phyloP scores from a whole-genome alignment of 768 basidiomycete genomes.

The Cantharellus cinnabarinus region DNA sequence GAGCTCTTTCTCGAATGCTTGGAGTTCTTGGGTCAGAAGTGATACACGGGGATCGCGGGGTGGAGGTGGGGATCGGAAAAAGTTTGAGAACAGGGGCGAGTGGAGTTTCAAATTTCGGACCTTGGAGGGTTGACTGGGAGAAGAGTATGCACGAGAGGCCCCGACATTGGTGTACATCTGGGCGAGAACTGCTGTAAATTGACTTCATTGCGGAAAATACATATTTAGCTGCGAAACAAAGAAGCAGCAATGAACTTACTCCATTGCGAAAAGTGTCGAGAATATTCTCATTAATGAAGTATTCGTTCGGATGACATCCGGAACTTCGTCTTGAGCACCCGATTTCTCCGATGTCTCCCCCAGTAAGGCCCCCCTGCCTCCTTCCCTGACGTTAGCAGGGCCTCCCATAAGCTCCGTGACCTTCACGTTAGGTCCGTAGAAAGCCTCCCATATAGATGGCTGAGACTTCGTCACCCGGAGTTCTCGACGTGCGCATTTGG shows the following conservation, averaged over 20 bases:
- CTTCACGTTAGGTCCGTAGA: too few relatives aligned
- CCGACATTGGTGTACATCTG: conserved; percentile 10
- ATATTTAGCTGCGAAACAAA: background rate
- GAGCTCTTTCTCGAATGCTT: too few relatives aligned
- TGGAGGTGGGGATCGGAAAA: background rate
- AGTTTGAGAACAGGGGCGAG: conserved; percentile 14
- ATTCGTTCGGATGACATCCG: conserved; percentile 4
- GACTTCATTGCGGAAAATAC: conserved; percentile 3
- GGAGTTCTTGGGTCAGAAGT: too few relatives aligned
- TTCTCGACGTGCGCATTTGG: too few relatives aligned
- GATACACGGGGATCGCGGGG: too few relatives aligned
- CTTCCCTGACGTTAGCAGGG: too few relatives aligned
- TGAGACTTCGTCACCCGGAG: too few relatives aligned
- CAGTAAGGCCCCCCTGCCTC: too few relatives aligned
- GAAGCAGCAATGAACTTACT: conserved; percentile 3
- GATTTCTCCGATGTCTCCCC: too few relatives aligned
- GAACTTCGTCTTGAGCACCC: too few relatives aligned
- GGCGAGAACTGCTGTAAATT: conserved; percentile 12
- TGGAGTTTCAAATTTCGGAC: conserved; percentile 8
- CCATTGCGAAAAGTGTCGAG: conserved; percentile 13
- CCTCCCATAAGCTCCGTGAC: too few relatives aligned
- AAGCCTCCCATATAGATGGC: too few relatives aligned
- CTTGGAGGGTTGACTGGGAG: background rate
- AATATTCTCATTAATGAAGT: conserved; percentile 12
- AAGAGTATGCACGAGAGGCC: background rate